Percentiles rank a stretch among this genome's conserved stretches.
Conservation (phyloP, 768 basidiomycete species). For the Podaxis carcinomalis region DNA sequence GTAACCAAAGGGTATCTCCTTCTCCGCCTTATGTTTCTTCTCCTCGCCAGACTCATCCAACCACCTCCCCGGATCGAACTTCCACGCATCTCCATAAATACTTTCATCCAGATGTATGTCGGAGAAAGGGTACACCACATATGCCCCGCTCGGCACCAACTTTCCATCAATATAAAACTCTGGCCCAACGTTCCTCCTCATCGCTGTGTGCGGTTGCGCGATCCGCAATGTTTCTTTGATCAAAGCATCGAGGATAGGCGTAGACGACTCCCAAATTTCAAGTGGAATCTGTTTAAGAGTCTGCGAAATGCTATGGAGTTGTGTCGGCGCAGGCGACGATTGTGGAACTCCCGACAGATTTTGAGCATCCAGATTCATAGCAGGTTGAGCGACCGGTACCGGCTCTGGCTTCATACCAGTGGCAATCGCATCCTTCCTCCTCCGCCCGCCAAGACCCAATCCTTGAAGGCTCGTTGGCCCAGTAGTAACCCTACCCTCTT, state of each 20-base stretch:
- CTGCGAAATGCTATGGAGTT: conserved; percentile 29
- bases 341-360: not conserved
- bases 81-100: conserved; percentile 75
- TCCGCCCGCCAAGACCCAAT: not conserved
- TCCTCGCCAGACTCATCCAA: not conserved
- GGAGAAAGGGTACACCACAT: conserved; percentile 76
- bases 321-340: not conserved
- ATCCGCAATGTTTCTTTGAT: conserved; percentile 75
- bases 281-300: conserved; percentile 59
- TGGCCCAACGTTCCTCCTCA: conserved; percentile 76
- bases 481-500: not conserved
- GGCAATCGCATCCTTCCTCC: not conserved
- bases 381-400: not conserved
- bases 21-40: conserved; percentile 24
- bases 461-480: not conserved
- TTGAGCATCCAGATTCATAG: no score
- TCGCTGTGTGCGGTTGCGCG: conserved; percentile 76
- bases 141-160: conserved; percentile 67
- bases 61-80: conserved; percentile 59
- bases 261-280: conserved; percentile 64
- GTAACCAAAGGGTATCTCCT: conserved; percentile 49
- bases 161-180: conserved; percentile 67
- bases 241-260: conserved; percentile 67
- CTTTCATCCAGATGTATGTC: conserved; percentile 72
- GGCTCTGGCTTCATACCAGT: not conserved